A percentile compares a stretch with the other conserved stretches of the same genome.
These are phyloP conservation scores for Boletus sp. DNA, from an alignment of 1,284 basidiomycete species.

Conservation along the genomic window DNA sequence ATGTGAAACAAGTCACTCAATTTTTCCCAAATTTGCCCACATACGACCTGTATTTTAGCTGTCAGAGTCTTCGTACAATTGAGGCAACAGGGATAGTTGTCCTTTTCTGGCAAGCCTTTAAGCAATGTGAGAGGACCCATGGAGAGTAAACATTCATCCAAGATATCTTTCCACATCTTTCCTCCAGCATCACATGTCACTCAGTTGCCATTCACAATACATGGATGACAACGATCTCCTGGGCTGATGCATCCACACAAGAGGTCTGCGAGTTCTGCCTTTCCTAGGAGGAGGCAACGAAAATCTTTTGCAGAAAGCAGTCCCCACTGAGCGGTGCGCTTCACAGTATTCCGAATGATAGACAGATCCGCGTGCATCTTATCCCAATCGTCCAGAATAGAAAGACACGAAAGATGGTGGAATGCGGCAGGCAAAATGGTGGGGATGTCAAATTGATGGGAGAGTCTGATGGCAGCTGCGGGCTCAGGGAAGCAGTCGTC, in stretches of 20 bases:
- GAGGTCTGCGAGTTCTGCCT: neutral
- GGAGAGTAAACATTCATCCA: neutral
- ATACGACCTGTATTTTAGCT: neutral
- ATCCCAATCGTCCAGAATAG: conserved; percentile 21
- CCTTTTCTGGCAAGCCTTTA: neutral
- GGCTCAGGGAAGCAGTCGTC: conserved; percentile 18
- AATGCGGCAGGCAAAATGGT: conserved; percentile 20
- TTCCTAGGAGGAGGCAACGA: conserved; percentile 16
- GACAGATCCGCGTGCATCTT: neutral
- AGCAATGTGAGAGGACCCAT: conserved; percentile 14
- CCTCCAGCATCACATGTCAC: neutral
- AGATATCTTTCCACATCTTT: neutral
- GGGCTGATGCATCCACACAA: neutral
- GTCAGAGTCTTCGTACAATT: neutral
- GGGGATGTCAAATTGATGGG: conserved; percentile 10
- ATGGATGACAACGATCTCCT: neutral
- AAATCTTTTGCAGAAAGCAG: conserved; percentile 13
- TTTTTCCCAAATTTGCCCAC: conserved; percentile 11
- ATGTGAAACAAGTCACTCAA: conserved; percentile 15
- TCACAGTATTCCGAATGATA: neutral
- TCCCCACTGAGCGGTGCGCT: conserved; percentile 15
- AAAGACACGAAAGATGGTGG: conserved; percentile 22
- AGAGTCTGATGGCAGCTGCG: conserved; percentile 16
- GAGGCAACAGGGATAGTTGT: neutral
- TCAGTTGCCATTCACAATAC: neutral